Base-by-base conservation (phyloP, 1,284 basidiomycete genomes). In the Austroboletus olivaceoglutinosus region DNA sequence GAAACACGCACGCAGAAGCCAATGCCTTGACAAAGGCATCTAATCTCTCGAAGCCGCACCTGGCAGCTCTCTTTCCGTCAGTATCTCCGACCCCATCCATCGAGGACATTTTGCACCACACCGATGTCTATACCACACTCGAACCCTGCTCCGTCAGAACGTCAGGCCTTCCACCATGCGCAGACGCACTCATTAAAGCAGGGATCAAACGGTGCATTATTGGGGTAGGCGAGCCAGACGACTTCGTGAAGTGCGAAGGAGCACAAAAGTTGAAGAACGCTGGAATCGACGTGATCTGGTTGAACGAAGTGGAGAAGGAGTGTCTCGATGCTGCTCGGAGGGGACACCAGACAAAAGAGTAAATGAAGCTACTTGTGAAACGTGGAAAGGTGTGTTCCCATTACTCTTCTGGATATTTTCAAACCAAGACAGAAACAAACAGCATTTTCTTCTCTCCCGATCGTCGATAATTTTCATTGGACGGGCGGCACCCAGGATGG, bases 1-100 rank as follows among this genome's bases (percentile, higher is more conserved):
- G 95, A 45, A 99, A 98, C 69, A 98, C 96, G 2, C 97, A 99
- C 69, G 96, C 96, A 13, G 96, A 99, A 72, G 93, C 95, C 21
- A 97, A 96, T 65, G 95, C 96, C 0, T 74, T 99, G 42, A 70
- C 80, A 37, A 98, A 98, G 65, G 82, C 88, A 13, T 69, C 71
- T 31, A 47, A 59, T 18, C 67, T 85, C 39, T 74, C 80, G 5
- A 46, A 61, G 11, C 60, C 70, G 5, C 68, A 81, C 37, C 62
- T 86, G 29, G 61, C 64, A 2, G 53, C 65, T 9, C 63, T 84
- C 27, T 75, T 82, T 51, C 72, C 78, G 10, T 57, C 59, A 5
- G 51, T 67, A n/a, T 56, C 65, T 0, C 55, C 65, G 16, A 44
- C 60, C 45, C 56, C 50, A 29, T 65, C 59, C 23, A 64, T 77